Evolutionary conservation across 257 asterid genomes (phyloP).

Genomic region (Solanum pimpinellifolium): DNA sequence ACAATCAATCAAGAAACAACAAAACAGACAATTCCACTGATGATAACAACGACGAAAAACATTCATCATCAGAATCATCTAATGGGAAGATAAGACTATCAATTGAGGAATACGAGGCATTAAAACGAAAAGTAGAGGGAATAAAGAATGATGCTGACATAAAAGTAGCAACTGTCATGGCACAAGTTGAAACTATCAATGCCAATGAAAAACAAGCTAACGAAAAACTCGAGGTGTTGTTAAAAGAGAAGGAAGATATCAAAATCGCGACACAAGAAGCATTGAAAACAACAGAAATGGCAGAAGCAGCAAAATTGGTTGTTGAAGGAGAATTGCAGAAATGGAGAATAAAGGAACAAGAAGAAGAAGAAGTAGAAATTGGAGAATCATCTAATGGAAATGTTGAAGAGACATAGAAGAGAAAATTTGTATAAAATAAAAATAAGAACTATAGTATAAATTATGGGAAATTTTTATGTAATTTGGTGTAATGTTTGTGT

Average conservation of each 20-base stretch:
- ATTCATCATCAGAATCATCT: background rate
- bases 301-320: slow-evolving; percentile 73
- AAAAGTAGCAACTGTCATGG: slow-evolving; percentile 28
- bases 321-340: slow-evolving; percentile 81
- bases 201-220: slow-evolving; percentile 72
- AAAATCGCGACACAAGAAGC: slow-evolving; percentile 59
- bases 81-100: slow-evolving; percentile 15
- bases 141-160: slow-evolving; percentile 17
- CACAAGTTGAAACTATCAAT: slow-evolving; percentile 22
- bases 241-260: slow-evolving; percentile 57
- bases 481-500: background rate
- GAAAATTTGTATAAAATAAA: background rate
- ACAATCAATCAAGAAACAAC: background rate
- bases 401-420: background rate
- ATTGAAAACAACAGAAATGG: slow-evolving; percentile 63
- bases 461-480: background rate
- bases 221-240: slow-evolving; percentile 36
- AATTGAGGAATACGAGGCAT: slow-evolving; percentile 5
- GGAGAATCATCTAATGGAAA: slow-evolving; percentile 40
- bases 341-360: slow-evolving; percentile 67
- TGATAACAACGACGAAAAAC: background rate
- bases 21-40: background rate
- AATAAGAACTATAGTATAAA: background rate
- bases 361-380: slow-evolving; percentile 43
- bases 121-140: slow-evolving; percentile 8